A percentile compares a stretch with the other conserved stretches of the same genome.
Evolutionary conservation across 2,329 filamentous ascomycete species (phyloP).

Genomic region (Colletotrichum godetiae): DNA sequence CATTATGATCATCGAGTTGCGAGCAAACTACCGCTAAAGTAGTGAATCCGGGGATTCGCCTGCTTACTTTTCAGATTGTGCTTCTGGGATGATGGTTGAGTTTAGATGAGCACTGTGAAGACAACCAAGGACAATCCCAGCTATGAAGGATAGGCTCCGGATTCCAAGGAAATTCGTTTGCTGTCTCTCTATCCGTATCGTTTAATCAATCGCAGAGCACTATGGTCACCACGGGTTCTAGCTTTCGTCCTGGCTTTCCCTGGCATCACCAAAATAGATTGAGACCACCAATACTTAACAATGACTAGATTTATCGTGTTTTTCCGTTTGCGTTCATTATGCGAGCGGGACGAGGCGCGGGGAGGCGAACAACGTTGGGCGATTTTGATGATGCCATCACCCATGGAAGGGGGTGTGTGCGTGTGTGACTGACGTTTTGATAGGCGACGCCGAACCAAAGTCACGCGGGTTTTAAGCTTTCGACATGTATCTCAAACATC

Average conservation of each 20-base stretch:
- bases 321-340: not conserved
- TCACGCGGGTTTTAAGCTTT: constrained; percentile 3
- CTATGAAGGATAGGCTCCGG: not conserved
- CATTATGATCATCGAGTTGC: not conserved
- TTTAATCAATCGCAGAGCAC: not conserved
- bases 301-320: not conserved
- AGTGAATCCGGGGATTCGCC: not conserved
- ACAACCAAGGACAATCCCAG: not conserved
- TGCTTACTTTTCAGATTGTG: not conserved
- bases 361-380: not conserved
- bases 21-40: not conserved
- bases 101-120: not conserved
- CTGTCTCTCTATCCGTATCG: not conserved
- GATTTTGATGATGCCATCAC: not conserved
- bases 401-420: no score
- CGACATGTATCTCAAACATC: constrained; percentile 14
- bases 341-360: constrained; percentile 8
- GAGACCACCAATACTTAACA: not conserved
- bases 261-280: not conserved
- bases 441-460: not conserved
- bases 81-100: not conserved
- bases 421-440: not conserved
- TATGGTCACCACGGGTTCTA: not conserved
- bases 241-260: not conserved
- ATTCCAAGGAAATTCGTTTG: not conserved